Conservation (phyloP, 495 filamentous ascomycete genomes). For the Penicillium nucicola region DNA sequence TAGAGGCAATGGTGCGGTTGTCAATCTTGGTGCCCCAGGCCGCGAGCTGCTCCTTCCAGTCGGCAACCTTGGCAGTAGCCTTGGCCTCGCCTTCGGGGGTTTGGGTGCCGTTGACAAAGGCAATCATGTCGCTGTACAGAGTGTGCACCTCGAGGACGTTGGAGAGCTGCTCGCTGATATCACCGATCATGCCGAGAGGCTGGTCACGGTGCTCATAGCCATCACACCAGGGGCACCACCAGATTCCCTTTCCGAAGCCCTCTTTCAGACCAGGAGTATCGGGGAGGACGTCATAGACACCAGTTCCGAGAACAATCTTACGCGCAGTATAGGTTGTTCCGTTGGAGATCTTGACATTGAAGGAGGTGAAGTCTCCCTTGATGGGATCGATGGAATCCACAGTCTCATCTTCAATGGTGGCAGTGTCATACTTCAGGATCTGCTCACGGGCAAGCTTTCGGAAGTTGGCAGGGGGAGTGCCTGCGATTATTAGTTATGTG, state of each 20-base stretch:
- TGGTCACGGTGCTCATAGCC: constrained; percentile 57
- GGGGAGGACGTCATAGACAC: constrained; percentile 53
- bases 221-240: constrained; percentile 63
- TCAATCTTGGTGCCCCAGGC: constrained; percentile 50
- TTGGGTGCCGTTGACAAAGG: constrained; percentile 55
- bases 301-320: constrained; percentile 54
- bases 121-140: constrained; percentile 38
- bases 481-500: constrained; percentile 18
- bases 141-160: constrained; percentile 48
- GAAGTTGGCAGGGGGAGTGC: constrained; percentile 50
- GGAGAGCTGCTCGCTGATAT: constrained; percentile 38
- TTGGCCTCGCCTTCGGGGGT: constrained; percentile 35
- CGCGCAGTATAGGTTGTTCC: constrained; percentile 41
- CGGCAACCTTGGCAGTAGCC: constrained; percentile 34
- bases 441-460: constrained; percentile 50
- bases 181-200: constrained; percentile 49
- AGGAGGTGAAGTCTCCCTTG: constrained; percentile 34
- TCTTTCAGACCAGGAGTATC: constrained; percentile 46
- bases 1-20: constrained; percentile 48
- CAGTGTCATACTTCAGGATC: constrained; percentile 46
- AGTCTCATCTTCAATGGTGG: constrained; percentile 47
- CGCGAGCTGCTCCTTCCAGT: constrained; percentile 45
- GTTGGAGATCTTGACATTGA: constrained; percentile 35
- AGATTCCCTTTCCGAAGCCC: constrained; percentile 56
- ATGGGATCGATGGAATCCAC: constrained; percentile 42